A percentile compares a stretch with the other conserved stretches of the same genome.
Conservation (phyloP, 1,139 yeast genomes). For the Scheffersomyces cryptocercus region DNA sequence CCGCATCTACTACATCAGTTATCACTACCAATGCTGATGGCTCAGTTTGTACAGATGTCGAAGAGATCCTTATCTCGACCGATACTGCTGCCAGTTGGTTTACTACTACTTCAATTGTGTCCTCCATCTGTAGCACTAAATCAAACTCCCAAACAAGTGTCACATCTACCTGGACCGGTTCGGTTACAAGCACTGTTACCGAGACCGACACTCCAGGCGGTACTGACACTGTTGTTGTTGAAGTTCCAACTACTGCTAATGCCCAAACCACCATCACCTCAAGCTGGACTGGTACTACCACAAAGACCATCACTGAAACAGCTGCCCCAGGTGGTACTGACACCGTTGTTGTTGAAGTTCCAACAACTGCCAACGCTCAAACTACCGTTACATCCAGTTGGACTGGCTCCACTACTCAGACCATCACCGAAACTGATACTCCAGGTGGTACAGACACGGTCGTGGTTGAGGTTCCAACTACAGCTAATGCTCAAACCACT, state of each 20-base stretch:
- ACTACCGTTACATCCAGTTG: no score
- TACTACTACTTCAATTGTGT: neutral
- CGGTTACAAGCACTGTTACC: slow-evolving; percentile 6
- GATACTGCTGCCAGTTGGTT: slow-evolving; percentile 1
- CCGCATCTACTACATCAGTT: slow-evolving; percentile 1
- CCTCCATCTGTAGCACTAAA: slow-evolving; percentile 3
- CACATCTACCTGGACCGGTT: slow-evolving; percentile 12
- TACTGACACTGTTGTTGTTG: slow-evolving; percentile 8
- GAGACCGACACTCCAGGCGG: slow-evolving; percentile 7
- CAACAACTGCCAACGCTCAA: no score
- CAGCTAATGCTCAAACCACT: slow-evolving; percentile 8
- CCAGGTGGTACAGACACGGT: neutral
- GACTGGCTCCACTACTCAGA: no score
- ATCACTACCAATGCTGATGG: neutral
- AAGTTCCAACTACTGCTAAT: slow-evolving; percentile 9
- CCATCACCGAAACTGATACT: no score
- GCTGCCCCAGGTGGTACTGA: no score
- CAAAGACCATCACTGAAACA: slow-evolving; percentile 1
- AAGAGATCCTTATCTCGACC: neutral
- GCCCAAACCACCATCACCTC: slow-evolving; percentile 12
- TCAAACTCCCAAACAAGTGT: slow-evolving; percentile 4
- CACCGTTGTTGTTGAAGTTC: no score
- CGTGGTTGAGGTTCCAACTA: neutral
- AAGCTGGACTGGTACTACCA: slow-evolving; percentile 11
- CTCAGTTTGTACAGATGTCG: neutral